Evolutionary conservation across 2,329 filamentous ascomycete genomes (phyloP), one percentile per base, ranked within the genome.

Genomic region (Hypoxylon sp.): DNA sequence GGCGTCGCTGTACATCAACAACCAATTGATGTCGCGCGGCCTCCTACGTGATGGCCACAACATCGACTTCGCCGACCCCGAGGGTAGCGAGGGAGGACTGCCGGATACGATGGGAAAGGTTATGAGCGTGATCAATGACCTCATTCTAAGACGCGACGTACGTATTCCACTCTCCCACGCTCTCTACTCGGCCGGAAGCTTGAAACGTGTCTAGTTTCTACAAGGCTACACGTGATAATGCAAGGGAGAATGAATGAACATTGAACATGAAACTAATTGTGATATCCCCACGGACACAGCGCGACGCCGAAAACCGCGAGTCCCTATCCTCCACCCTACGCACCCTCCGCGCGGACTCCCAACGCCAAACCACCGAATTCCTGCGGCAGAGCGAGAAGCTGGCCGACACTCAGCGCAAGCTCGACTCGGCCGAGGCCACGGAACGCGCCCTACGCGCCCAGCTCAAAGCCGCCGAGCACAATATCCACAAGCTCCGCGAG

Each of bases 51-150:
- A 91, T 86, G 89, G 91, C 72, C 89, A 91, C 75, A 84, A 83
- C 46, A 92, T 99, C 80, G 91, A 98, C 79, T 99, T 99, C 79
- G 90, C 92, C 67, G 84, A 89, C 69, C 91, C 92, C 7, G 88
- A 88, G 70, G 86, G 85, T 66, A 88, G 90, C 70, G 86, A 86
- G 17, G 88, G 88, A 17, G 85, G 88, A 40, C 86, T 85, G 46
- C 78, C 79, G 25, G 88, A 87, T 56, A 92, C 92, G 17, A 95
- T 96, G 90, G 91, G 92, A 20, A 89, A 90, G 72, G 91, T 98
- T 74, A 97, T 99, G 82, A 92, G 95, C 77, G 87, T 99, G 25
- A 90, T 99, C 54, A 97, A 99, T 80, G 96, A 99, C 78, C 82
- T 99, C 74, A 93, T 99, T 66, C 80, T 98, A 67, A 89, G 95